Evolutionary conservation across 768 basidiomycete genomes (phyloP), one percentile per base, ranked within the genome.

Genomic region (Sutorius australiensis): DNA sequence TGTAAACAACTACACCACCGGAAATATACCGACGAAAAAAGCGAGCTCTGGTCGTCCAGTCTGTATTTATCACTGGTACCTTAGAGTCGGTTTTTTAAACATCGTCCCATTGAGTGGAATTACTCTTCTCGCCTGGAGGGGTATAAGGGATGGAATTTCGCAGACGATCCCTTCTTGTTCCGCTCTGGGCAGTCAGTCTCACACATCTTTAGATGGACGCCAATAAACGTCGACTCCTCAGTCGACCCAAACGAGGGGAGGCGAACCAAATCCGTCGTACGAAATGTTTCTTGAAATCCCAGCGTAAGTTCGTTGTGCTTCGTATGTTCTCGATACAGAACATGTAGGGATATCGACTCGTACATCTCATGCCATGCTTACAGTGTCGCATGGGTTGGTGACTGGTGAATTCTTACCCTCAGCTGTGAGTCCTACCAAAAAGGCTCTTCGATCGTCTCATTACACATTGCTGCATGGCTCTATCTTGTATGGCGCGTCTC

Each of bases 261-360:
- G 71, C 62, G 10, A 87, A 80, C 51, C 77, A 75, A 21, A 58
- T 80, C n/a, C 73, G 72, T 38, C 73, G 84, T 32, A 87, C 85
- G 0, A 81, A 84, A 39, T 66, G 75, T 16, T 76, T 93, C 28
- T 67, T 84, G 41, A 81, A 77, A 45, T 81, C 95, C 53, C 94
- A 97, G 69, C 72, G 95, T 95, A 14, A 46, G 63, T 60, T 19
- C 32, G 6, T 3, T 28, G 1, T 70, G 48, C 11, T 3, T 10
- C 3, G 9, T 31, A 32, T 11, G 34, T 5, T 40, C 43, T 7
- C 6, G 56, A 98, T 98, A 95, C 80, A 86, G 60, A 86, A 84
- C 57, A 77, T 91, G 69, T 98, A 94, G 94, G 92, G 92, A 0
- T 92, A 92, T 67, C 79, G 92, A 59, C 75, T 99, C 49, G 93